These are phyloP conservation scores for Hemisphaericaspora lyxosophila DNA, from an alignment of 1,139 yeast genomes.

Conservation along the genomic window DNA sequence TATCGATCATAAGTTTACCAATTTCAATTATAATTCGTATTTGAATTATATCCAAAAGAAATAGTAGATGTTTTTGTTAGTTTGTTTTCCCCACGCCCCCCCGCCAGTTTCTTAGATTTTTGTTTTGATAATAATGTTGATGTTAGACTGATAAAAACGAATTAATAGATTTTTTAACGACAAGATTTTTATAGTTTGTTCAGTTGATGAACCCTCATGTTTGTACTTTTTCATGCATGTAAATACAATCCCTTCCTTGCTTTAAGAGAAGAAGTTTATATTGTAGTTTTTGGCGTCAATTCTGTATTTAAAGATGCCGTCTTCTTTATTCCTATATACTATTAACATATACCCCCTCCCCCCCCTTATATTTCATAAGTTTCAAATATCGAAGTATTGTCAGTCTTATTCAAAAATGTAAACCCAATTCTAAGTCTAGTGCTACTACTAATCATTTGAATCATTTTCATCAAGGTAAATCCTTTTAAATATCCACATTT, in stretches of 20 bases:
- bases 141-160: slow-evolving; percentile 1
- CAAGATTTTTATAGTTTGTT: neutral
- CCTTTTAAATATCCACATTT: slow-evolving; percentile 14
- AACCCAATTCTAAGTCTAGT: slow-evolving; percentile 11
- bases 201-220: too few species aligned
- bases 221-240: neutral
- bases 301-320: too few species aligned
- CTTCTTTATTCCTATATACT: too few species aligned
- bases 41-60: slow-evolving; percentile 44
- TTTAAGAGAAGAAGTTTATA: too few species aligned
- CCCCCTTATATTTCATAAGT: slow-evolving; percentile 9
- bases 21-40: slow-evolving; percentile 54
- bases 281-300: too few species aligned
- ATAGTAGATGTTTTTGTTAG: slow-evolving; percentile 4
- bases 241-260: too few species aligned
- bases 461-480: slow-evolving; percentile 11
- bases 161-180: slow-evolving; percentile 3
- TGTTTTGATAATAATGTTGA: neutral
- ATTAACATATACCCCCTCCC: too few species aligned
- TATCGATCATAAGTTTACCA: slow-evolving; percentile 60
- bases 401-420: slow-evolving; percentile 8
- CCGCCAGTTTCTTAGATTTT: slow-evolving; percentile 1
- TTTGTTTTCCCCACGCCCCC: too few species aligned
- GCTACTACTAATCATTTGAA: slow-evolving; percentile 7
- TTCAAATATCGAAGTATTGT: slow-evolving; percentile 13